phyloP scores from a whole-genome alignment of 768 basidiomycete species.

The Tricholoma terreum region DNA sequence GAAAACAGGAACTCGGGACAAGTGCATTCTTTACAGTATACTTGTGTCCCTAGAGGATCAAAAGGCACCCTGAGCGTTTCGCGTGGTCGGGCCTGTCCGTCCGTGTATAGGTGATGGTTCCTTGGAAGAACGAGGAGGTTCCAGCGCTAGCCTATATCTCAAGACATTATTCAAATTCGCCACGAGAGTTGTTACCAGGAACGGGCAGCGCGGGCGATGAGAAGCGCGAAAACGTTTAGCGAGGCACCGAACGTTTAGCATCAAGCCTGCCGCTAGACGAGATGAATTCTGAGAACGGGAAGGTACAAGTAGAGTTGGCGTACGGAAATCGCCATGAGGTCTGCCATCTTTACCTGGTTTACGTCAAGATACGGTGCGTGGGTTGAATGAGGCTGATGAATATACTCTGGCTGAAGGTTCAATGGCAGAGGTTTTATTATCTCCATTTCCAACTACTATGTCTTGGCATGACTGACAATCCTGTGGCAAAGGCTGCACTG shows the following conservation, averaged over 20 bases:
- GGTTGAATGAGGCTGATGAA: background rate
- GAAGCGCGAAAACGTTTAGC: background rate
- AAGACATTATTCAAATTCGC: background rate
- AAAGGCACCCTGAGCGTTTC: background rate
- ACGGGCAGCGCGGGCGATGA: background rate
- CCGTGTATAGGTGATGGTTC: background rate
- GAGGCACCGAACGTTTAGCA: background rate
- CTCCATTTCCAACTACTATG: no score
- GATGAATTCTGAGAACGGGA: background rate
- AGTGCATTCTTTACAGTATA: no score
- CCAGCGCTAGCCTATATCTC: background rate
- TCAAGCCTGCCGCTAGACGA: background rate
- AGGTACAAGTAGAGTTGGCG: background rate
- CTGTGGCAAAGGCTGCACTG: background rate
- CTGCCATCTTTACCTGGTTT: background rate
- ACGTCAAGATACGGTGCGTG: slow-evolving; percentile 1
- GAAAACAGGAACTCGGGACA: background rate
- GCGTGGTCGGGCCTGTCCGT: background rate
- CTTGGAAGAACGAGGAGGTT: background rate
- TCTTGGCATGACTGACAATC: background rate
- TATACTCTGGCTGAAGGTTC: background rate
- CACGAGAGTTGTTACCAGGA: background rate
- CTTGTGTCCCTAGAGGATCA: no score
- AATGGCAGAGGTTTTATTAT: background rate
- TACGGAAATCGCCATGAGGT: background rate